Percentiles rank a stretch among this genome's conserved stretches.
Evolutionary conservation across 306 rosid genomes (phyloP).

Genomic region (Cicer yamashitae): DNA sequence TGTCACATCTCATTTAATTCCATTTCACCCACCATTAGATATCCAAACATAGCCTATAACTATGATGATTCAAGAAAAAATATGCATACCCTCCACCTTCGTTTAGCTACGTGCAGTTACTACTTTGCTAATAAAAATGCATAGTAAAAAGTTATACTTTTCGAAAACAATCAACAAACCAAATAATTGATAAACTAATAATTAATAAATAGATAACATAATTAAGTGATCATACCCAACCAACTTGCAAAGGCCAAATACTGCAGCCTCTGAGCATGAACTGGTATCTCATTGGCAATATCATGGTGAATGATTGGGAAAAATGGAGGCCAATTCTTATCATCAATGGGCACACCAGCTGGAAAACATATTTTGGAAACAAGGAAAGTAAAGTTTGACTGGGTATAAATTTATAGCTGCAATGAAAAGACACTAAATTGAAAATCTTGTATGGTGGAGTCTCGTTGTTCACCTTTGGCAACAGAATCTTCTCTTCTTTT

Average conservation of each 20-base stretch:
- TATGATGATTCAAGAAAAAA: conserved; percentile 4
- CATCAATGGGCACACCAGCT: conserved; percentile 83
- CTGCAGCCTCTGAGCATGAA: conserved; percentile 92
- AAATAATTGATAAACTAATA: conserved; percentile 20
- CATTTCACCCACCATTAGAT: conserved; percentile 10
- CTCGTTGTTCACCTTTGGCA: conserved; percentile 58
- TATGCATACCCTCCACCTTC: conserved; percentile 1
- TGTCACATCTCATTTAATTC: conserved; percentile 5
- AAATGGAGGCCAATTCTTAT: conserved; percentile 95
- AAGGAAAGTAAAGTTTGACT: conserved; percentile 36
- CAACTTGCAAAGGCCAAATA: conserved; percentile 98
- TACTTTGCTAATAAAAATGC: conserved; percentile 30
- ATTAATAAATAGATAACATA: conserved; percentile 34
- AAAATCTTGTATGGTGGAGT: conserved; percentile 17
- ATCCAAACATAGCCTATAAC: conserved; percentile 17
- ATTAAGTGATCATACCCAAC: conserved; percentile 69
- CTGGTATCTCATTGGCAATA: conserved; percentile 94
- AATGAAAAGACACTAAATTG: conserved; percentile 12
- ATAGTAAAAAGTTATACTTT: conserved; percentile 14
- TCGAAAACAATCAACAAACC: conserved; percentile 20
- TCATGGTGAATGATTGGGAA: conserved; percentile 98
- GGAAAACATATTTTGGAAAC: conserved; percentile 42
- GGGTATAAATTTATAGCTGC: conserved; percentile 23
- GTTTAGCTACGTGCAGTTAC: conserved; percentile 4
- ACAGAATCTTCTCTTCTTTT: conserved; percentile 90